phyloP scores from a whole-genome alignment of 352 stramenopile genomes.

The Phytophthora cryptogea region DNA sequence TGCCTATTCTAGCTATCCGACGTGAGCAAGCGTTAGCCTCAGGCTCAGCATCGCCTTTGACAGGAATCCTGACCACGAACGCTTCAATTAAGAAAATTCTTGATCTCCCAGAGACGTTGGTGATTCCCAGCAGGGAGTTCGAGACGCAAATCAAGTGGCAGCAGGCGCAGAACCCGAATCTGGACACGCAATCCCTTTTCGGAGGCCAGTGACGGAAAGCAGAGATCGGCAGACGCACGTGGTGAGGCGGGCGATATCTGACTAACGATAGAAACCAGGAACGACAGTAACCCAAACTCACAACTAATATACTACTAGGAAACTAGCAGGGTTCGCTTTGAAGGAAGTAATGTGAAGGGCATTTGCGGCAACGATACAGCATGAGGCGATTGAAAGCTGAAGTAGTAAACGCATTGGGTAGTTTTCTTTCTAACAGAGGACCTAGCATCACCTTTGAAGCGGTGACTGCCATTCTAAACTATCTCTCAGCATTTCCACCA shows the following conservation, averaged over 20 bases:
- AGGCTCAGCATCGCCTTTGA: slow-evolving; percentile 39
- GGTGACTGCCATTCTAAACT: background rate
- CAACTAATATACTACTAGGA: slow-evolving; percentile 24
- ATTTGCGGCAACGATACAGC: too few species aligned
- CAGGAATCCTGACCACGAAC: slow-evolving; percentile 28
- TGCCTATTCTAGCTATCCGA: slow-evolving; percentile 57
- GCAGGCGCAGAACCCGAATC: slow-evolving; percentile 49
- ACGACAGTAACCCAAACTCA: slow-evolving; percentile 2
- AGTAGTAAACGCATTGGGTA: too few species aligned
- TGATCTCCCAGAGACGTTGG: slow-evolving; percentile 68
- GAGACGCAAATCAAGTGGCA: slow-evolving; percentile 52
- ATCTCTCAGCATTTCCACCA: slow-evolving; percentile 5
- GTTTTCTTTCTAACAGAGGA: background rate
- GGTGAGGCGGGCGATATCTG: slow-evolving; percentile 6
- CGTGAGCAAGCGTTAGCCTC: slow-evolving; percentile 42
- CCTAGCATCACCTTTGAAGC: too few species aligned
- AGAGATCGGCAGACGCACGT: background rate
- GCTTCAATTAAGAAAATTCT: slow-evolving; percentile 58
- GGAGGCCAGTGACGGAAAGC: slow-evolving; percentile 28
- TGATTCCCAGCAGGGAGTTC: slow-evolving; percentile 60
- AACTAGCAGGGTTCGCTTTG: background rate
- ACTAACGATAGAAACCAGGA: slow-evolving; percentile 18
- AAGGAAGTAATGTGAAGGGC: too few species aligned
- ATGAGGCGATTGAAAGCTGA: too few species aligned
- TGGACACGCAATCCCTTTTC: slow-evolving; percentile 63